These are phyloP conservation scores for Fusarium graminum DNA, from an alignment of 2,329 filamentous ascomycete species.

Conservation along the genomic window DNA sequence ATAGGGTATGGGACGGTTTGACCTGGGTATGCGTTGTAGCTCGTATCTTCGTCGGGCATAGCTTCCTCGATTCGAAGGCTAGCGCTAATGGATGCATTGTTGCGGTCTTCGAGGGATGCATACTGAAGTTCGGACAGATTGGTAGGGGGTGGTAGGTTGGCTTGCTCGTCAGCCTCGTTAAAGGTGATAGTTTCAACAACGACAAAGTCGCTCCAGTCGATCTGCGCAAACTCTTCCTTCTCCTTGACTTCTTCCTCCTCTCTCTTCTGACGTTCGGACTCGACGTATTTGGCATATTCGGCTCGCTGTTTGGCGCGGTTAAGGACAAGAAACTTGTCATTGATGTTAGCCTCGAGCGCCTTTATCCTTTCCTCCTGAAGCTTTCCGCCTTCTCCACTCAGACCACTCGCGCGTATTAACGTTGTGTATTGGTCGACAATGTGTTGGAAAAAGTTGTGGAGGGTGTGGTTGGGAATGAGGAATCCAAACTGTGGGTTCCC, in stretches of 20 bases:
- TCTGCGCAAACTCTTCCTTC: conserved; percentile 80
- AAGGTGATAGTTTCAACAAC: conserved; percentile 96
- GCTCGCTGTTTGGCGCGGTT: conserved; percentile 86
- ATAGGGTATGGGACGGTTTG: conserved; percentile 57
- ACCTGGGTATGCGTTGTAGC: conserved; percentile 63
- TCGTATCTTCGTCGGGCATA: conserved; percentile 82
- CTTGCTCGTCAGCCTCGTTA: conserved; percentile 86
- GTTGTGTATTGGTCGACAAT: conserved; percentile 94
- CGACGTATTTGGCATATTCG: conserved; percentile 87
- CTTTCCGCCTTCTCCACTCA: conserved; percentile 75
- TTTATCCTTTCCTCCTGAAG: conserved; percentile 78
- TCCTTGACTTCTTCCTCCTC: conserved; percentile 90
- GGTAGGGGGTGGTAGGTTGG: conserved; percentile 88
- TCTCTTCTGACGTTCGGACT: conserved; percentile 87
- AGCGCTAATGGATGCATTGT: conserved; percentile 85
- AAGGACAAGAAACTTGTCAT: conserved; percentile 84
- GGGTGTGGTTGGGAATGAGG: conserved; percentile 91
- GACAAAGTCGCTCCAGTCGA: conserved; percentile 98
- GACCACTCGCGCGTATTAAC: conserved; percentile 75
- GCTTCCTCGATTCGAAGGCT: conserved; percentile 93
- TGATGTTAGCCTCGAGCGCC: conserved; percentile 79
- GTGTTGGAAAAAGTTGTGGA: conserved; percentile 95
- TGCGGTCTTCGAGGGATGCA: conserved; percentile 94
- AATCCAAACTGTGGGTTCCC: conserved; percentile 98
- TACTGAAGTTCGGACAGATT: conserved; percentile 93